These are phyloP conservation scores for Ilex paraguariensis DNA, from an alignment of 305 asterid species.

Conservation along the genomic window DNA sequence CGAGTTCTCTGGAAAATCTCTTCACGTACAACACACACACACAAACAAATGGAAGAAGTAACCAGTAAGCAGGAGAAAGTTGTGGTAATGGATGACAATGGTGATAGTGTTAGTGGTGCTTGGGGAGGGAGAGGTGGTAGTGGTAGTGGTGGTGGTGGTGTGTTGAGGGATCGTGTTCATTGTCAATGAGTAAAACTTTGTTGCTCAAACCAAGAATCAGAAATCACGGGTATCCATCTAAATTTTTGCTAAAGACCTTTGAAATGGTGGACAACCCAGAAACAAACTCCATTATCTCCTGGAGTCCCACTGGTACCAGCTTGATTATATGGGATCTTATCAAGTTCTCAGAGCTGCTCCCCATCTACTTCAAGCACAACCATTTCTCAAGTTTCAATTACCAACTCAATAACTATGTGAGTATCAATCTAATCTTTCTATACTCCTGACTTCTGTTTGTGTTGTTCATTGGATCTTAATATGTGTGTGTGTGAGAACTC, in stretches of 20 bases:
- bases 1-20: no score
- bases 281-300: constrained; percentile 35
- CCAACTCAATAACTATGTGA: constrained; percentile 67
- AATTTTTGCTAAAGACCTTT: constrained; percentile 42
- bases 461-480: no score
- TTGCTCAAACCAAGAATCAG: not conserved
- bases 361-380: constrained; percentile 44
- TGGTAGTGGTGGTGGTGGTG: not conserved
- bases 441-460: no score
- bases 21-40: no score
- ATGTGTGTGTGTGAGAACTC: no score
- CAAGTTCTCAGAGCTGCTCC: constrained; percentile 37
- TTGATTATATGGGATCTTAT: constrained; percentile 51
- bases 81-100: not conserved
- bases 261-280: constrained; percentile 49
- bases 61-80: no score
- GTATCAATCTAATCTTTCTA: constrained; percentile 2
- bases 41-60: no score
- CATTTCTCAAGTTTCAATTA: constrained; percentile 55
- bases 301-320: constrained; percentile 44
- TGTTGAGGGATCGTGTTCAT: not conserved
- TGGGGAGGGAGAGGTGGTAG: not conserved
- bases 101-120: not conserved
- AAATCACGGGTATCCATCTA: constrained; percentile 18
- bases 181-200: not conserved